Evolutionary conservation across 352 stramenopile species (phyloP).

Genomic region (Globisporangium takayamanum): DNA sequence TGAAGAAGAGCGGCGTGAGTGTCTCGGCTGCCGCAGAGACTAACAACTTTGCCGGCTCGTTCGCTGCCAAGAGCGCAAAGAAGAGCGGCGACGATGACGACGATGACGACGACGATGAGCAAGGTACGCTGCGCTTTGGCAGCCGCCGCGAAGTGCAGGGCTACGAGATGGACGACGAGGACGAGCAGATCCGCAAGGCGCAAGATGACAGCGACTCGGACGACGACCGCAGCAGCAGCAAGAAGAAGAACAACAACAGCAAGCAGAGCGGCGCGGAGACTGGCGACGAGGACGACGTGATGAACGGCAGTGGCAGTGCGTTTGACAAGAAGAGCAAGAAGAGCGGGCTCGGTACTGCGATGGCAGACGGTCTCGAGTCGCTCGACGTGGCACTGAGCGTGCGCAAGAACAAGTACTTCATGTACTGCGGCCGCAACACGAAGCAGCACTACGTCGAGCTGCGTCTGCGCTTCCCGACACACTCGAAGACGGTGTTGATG

Average conservation of each 20-base stretch:
- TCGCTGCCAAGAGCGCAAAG: constrained; percentile 28
- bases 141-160: constrained; percentile 71
- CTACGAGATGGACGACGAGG: constrained; percentile 94
- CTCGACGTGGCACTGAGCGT: constrained; percentile 69
- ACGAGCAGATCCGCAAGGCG: constrained; percentile 76
- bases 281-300: constrained; percentile 21
- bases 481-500: constrained; percentile 87
- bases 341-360: constrained; percentile 32
- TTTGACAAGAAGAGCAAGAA: constrained; percentile 17
- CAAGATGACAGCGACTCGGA: constrained; percentile 62
- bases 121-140: constrained; percentile 84
- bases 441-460: constrained; percentile 83
- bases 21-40: constrained; percentile 48
- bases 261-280: constrained; percentile 26
- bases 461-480: constrained; percentile 81
- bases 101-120: constrained; percentile 83
- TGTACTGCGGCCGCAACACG: constrained; percentile 69
- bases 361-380: constrained; percentile 53
- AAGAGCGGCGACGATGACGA: constrained; percentile 64
- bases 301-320: neutral
- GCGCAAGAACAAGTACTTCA: constrained; percentile 85
- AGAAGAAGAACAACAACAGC: constrained; percentile 32
- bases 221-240: constrained; percentile 27
- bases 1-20: constrained; percentile 83
- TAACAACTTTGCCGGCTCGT: constrained; percentile 22